Evolutionary conservation across 2,329 filamentous ascomycete genomes (phyloP), one percentile per base, ranked within the genome.

Genomic region (Periconia digitata): DNA sequence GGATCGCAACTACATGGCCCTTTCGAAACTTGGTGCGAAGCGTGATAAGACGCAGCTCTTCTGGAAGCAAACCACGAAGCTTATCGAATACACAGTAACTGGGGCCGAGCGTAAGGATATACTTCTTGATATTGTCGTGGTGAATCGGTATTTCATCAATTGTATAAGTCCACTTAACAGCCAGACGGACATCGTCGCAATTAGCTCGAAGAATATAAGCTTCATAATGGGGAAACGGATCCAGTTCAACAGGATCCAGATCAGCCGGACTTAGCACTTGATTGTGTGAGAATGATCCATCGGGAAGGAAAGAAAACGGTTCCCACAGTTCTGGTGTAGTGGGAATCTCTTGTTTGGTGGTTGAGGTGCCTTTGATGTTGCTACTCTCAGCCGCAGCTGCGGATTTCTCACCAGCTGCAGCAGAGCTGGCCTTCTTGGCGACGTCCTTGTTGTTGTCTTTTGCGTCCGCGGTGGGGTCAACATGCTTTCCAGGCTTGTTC

Each of bases 61-160:
- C 51, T 2, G 57, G 46, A 2, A 40, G 40, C 1, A 66, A 42
- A 15, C 53, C 40, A 29, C 46, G 32, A 3, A 64, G 44, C 1
- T 53, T 34, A 8, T 62, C 43, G 18, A 64, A 34, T 22, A 63
- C 40, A 3, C 60, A 62, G 44, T 58, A 53, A 1, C 49, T 20
- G 3, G 46, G 10, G 1, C 46, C 48, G 13, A 56, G 46, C 12
- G 38, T 50, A 6, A 16, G 22, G 7, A 57, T 10, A 22, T 58
- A 52, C 8, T 44, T 36, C 20, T 52, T 8, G 27, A 60, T 51
- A 16, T 38, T 42, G 1, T 24, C 23, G 3, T 50, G 17, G 13
- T 49, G 39, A 35, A 63, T 53, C 12, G 46, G 47, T 6, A 63
- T 50, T 5, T 17, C 42, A 10, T 59, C 43, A 15, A 57, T 46